Base-by-base conservation (phyloP, 306 rosid genomes). In the Cercis canadensis region DNA sequence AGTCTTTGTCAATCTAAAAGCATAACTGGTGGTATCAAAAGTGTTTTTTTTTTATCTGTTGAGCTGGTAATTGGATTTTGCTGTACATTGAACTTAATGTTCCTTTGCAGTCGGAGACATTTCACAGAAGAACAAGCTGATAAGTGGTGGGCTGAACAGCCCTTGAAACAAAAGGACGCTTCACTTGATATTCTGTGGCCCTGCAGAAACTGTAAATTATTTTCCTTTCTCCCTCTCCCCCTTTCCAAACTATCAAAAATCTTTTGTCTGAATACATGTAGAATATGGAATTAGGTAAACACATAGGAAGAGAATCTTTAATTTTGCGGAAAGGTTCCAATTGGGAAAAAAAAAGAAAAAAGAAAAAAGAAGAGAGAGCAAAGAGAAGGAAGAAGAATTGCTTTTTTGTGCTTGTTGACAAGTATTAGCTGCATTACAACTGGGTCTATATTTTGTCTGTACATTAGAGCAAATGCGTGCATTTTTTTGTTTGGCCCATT, bases 111-210 rank as follows among this genome's bases (percentile, higher is more conserved):
- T 68, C 91, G 98, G 73, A 90, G 72, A 83, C 95, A 89, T 81
- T 94, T 90, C 75, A 86, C 95, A 0, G 89, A 87, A 88, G 89
- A 83, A 57, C 75, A 85, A 78, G 96, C 98, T 17, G 95, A 89
- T 40, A 84, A 76, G 62, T 94, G 98, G 98, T 94, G 98, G 98
- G 76, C 92, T 46, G 92, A 94, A 83, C 78, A 90, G 45, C n/a
- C 75, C 72, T 62, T 60, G 54, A 75, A 66, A 34, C 59, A 57
- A 66, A 60, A 49, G 68, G 31, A 17, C 17, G 56, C 46, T 13
- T 45, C 32, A n/a, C 32, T 32, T 43, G 74, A 74, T 58, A 8
- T 71, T 54, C 45, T 50, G 63, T 65, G 66, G 62, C 60, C 39
- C 67, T 65, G 80, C 67, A 72, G 83, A 75, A 82, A 62, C 61